Evolutionary conservation across 352 stramenopile species (phyloP).

Genomic region (Phytopythium montanum): DNA sequence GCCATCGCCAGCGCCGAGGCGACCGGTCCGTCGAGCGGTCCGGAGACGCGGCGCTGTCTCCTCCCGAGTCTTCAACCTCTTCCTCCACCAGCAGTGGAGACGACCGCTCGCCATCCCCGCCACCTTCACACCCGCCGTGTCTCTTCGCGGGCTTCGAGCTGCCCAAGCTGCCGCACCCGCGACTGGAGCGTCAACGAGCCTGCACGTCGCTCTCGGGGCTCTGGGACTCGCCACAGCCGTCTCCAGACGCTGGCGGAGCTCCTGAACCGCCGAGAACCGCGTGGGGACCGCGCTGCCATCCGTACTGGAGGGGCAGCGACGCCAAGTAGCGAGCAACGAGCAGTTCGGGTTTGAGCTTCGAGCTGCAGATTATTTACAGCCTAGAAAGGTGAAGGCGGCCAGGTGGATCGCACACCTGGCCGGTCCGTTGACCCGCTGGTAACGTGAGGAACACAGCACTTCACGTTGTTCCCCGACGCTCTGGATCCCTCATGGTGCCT

Average conservation of each 20-base stretch:
- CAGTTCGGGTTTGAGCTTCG: no score
- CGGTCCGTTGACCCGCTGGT: neutral
- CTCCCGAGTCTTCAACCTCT: conserved; percentile 3
- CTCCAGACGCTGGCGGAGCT: conserved; percentile 7
- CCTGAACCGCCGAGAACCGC: neutral
- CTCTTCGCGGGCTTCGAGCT: conserved; percentile 9
- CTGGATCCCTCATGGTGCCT: no score
- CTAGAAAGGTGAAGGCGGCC: neutral
- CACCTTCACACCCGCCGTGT: neutral
- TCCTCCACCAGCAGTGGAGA: neutral
- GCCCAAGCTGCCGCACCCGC: conserved; percentile 19
- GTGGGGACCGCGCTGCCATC: conserved; percentile 4
- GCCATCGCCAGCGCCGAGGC: conserved; percentile 7
- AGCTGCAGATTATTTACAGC: neutral
- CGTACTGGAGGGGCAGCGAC: conserved; percentile 6
- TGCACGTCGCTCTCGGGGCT: conserved; percentile 18
- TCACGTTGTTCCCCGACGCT: no score
- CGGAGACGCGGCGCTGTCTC: neutral
- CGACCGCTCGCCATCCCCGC: neutral
- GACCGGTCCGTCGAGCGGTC: neutral
- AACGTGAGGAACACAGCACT: neutral
- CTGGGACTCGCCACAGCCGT: conserved; percentile 19
- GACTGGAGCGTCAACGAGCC: conserved; percentile 24
- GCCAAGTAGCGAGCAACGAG: neutral
- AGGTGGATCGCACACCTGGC: neutral